Evolutionary conservation across 441 rosid species (phyloP).

Genomic region (Brassica hybrid): DNA sequence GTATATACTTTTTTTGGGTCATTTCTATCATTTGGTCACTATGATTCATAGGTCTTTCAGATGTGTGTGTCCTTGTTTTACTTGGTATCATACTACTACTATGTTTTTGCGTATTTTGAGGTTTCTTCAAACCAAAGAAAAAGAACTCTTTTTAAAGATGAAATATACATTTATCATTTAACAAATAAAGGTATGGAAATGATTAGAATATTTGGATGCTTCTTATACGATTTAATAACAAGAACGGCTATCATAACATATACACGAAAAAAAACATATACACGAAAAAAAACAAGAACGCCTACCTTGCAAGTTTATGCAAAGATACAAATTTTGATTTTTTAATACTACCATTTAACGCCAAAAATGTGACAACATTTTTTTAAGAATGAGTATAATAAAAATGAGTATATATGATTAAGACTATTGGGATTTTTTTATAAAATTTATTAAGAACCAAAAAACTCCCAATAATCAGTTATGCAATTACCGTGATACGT

Average conservation of each 20-base stretch:
- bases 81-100: slow-evolving; percentile 24
- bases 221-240: background rate
- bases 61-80: slow-evolving; percentile 23
- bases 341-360: background rate
- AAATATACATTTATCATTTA: slow-evolving; percentile 1
- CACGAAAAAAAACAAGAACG: background rate
- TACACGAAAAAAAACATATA: too few relatives aligned
- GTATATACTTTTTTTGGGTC: background rate
- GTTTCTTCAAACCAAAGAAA: slow-evolving; percentile 3
- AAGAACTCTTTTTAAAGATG: background rate
- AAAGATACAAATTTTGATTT: background rate
- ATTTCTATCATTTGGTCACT: slow-evolving; percentile 14
- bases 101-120: slow-evolving; percentile 6
- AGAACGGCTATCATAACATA: background rate
- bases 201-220: slow-evolving; percentile 4
- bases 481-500: background rate
- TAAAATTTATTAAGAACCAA: background rate
- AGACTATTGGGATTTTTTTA: background rate
- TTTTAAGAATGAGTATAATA: background rate
- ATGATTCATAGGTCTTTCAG: slow-evolving; percentile 4
- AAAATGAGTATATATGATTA: background rate
- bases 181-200: slow-evolving; percentile 6
- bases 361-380: background rate
- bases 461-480: background rate
- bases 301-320: background rate